Evolutionary conservation across 2,329 filamentous ascomycete genomes (phyloP).

Genomic region (Ophiostoma perfectum): DNA sequence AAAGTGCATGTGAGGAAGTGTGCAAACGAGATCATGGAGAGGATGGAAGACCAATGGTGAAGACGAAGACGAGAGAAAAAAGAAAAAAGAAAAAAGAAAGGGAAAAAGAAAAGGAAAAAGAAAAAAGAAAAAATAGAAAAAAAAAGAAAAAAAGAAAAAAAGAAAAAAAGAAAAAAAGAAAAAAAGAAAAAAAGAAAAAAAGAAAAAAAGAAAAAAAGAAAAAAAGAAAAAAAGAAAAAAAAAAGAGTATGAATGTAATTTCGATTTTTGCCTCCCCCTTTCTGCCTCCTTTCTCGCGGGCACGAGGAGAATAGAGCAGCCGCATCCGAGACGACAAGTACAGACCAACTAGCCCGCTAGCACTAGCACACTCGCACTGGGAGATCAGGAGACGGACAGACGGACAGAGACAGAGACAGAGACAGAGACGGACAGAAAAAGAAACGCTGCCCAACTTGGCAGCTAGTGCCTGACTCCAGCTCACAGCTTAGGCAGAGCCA

Average conservation of each 20-base stretch:
- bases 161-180: neutral
- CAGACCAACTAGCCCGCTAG: too few species aligned
- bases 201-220: neutral
- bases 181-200: neutral
- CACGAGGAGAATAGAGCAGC: too few species aligned
- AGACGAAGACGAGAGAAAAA: too few species aligned
- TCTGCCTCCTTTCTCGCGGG: neutral
- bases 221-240: neutral
- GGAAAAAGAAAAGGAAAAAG: neutral
- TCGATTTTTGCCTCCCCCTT: constrained; percentile 1
- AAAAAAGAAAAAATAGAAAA: neutral
- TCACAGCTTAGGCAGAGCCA: neutral
- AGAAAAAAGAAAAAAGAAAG: too few species aligned
- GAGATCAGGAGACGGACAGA: too few species aligned
- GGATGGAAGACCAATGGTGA: too few species aligned
- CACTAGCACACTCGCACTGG: too few species aligned
- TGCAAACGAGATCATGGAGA: too few species aligned
- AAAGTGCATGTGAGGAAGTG: too few species aligned
- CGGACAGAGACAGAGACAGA: neutral
- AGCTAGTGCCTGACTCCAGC: constrained; percentile 7
- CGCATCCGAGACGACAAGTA: too few species aligned
- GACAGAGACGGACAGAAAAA: neutral
- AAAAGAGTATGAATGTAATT: neutral
- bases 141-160: neutral
- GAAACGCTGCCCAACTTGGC: constrained; percentile 3